Evolutionary conservation across 2,329 filamentous ascomycete species (phyloP).

Genomic region (Nothopassalora personata): DNA sequence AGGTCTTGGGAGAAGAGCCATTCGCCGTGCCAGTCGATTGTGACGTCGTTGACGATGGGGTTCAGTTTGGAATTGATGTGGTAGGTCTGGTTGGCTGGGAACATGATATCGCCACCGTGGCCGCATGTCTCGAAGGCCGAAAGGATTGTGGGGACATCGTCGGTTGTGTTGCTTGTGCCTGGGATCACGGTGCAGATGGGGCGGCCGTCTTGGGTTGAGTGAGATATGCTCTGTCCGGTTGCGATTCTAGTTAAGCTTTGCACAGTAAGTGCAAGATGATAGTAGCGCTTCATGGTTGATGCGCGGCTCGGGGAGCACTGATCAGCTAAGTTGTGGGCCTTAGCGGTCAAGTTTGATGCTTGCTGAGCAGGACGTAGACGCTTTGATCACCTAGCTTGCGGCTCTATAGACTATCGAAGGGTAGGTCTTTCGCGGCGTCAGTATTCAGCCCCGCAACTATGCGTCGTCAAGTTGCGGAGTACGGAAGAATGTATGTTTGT

Average conservation of each 20-base stretch:
- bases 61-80: constrained; percentile 49
- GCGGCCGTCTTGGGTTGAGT: not conserved
- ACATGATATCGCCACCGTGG: constrained; percentile 44
- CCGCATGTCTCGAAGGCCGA: constrained; percentile 39
- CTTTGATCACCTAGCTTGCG: not conserved
- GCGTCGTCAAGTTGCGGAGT: not conserved
- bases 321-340: too few relatives aligned
- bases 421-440: too few relatives aligned
- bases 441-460: not conserved
- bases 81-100: constrained; percentile 48
- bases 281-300: not conserved
- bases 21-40: constrained; percentile 49
- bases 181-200: not conserved
- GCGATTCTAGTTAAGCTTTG: not conserved
- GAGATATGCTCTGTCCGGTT: not conserved
- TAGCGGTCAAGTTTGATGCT: too few relatives aligned
- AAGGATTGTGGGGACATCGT: constrained; percentile 40
- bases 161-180: not conserved
- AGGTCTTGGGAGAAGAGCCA: constrained; percentile 51
- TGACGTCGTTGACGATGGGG: constrained; percentile 43
- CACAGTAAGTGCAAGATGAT: not conserved
- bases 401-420: too few relatives aligned
- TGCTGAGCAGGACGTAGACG: not conserved
- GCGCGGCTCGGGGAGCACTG: too few relatives aligned
- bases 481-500: not conserved